Percentiles rank a stretch among this genome's conserved stretches.
phyloP scores from a whole-genome alignment of 257 asterid species.

The Leonotis leonurus region DNA sequence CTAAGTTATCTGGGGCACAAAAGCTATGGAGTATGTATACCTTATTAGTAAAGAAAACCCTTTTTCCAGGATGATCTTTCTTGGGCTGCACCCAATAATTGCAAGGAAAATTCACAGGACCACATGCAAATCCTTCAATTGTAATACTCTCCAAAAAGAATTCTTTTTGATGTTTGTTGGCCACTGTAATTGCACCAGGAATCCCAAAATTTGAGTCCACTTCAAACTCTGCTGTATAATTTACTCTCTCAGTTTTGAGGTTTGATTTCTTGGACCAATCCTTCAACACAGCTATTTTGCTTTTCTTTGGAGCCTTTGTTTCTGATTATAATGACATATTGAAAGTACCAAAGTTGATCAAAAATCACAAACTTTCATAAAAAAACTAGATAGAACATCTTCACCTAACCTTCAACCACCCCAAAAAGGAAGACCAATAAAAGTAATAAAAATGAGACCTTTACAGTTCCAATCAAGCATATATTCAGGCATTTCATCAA shows the following conservation, averaged over 20 bases:
- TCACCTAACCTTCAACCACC: neutral
- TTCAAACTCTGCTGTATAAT: constrained; percentile 63
- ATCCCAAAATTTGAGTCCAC: constrained; percentile 77
- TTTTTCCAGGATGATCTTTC: constrained; percentile 63
- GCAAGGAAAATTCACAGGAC: constrained; percentile 85
- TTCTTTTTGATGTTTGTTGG: constrained; percentile 77
- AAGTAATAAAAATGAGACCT: neutral
- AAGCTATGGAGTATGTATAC: constrained; percentile 16
- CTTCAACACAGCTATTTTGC: constrained; percentile 56
- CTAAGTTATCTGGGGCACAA: neutral
- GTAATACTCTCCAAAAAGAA: constrained; percentile 83
- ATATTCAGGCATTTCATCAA: neutral
- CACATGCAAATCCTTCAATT: constrained; percentile 81
- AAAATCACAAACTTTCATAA: neutral
- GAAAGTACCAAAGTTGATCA: neutral
- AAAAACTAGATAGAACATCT: neutral
- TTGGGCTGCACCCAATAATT: constrained; percentile 84
- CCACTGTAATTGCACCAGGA: constrained; percentile 78
- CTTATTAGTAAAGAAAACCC: constrained; percentile 88
- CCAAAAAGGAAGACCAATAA: neutral
- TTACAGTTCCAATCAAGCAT: neutral
- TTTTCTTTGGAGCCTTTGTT: constrained; percentile 62
- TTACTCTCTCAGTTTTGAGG: constrained; percentile 66
- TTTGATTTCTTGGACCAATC: constrained; percentile 93
- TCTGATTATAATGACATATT: constrained; percentile 16